These are phyloP conservation scores for Rhynchosporium graminicola DNA, from an alignment of 2,329 filamentous ascomycete genomes.

Conservation along the genomic window DNA sequence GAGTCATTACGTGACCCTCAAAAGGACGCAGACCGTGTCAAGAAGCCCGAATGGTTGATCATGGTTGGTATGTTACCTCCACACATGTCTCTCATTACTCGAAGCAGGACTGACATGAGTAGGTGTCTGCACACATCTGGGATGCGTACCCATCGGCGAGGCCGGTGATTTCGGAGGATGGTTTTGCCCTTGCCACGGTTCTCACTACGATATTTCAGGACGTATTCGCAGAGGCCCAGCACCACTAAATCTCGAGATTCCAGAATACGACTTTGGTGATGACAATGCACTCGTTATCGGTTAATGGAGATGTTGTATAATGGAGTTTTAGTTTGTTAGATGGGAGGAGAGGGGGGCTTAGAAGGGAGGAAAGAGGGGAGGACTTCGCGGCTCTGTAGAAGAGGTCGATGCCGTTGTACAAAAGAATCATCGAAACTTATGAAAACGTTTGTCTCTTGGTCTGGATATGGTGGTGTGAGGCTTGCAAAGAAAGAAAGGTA, in stretches of 20 bases:
- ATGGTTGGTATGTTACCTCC: constrained; percentile 74
- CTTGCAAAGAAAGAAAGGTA: no score
- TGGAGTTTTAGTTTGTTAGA: constrained; percentile 18
- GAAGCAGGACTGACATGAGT: constrained; percentile 20
- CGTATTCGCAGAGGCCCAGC: constrained; percentile 97
- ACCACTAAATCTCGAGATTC: constrained; percentile 95
- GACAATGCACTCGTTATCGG: constrained; percentile 89
- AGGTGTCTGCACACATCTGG: constrained; percentile 99
- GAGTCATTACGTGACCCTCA: constrained; percentile 87
- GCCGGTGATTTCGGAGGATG: constrained; percentile 97
- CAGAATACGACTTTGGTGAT: constrained; percentile 87
- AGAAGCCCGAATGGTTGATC: constrained; percentile 98
- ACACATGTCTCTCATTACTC: no score
- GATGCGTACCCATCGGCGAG: constrained; percentile 98
- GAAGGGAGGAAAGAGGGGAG: constrained; percentile 1
- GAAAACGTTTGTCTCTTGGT: constrained; percentile 1
- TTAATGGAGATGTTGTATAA: constrained; percentile 52
- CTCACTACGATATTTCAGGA: constrained; percentile 99
- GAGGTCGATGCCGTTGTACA: constrained; percentile 43
- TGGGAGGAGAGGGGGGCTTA: constrained; percentile 7
- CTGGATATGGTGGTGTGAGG: neutral
- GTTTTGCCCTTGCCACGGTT: constrained; percentile 99
- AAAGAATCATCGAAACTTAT: constrained; percentile 34
- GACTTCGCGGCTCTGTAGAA: constrained; percentile 46
- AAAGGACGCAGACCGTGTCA: constrained; percentile 85